These are phyloP conservation scores for Chlamydomonas schloesseri DNA, from an alignment of 139 green algal species.

Conservation along the genomic window DNA sequence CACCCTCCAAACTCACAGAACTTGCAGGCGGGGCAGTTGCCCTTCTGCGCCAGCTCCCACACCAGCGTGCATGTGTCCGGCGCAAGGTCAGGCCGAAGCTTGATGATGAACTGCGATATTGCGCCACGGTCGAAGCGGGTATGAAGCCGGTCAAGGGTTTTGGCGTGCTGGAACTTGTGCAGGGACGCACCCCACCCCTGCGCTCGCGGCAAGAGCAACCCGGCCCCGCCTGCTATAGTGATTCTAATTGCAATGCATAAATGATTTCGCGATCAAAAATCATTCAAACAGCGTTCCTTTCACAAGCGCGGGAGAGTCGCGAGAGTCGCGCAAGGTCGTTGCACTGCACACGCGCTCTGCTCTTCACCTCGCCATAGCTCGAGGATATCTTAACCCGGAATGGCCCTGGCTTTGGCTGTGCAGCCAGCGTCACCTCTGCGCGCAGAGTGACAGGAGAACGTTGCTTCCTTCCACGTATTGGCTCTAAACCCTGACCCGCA, in stretches of 20 bases:
- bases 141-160: not conserved
- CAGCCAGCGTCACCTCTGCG: not conserved
- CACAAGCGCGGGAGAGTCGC: too few relatives aligned
- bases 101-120: constrained; percentile 33
- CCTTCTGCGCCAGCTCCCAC: constrained; percentile 42
- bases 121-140: not conserved
- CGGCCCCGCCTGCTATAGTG: too few relatives aligned
- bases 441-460: not conserved
- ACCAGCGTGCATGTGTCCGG: constrained; percentile 47
- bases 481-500: too few relatives aligned
- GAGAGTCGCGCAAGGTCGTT: too few relatives aligned
- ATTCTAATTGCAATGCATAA: too few relatives aligned
- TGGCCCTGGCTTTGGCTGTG: not conserved
- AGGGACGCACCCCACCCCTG: not conserved
- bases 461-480: too few relatives aligned
- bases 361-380: constrained; percentile 15
- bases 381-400: constrained; percentile 17
- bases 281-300: too few relatives aligned
- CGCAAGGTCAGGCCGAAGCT: constrained; percentile 30
- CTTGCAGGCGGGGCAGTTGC: constrained; percentile 47
- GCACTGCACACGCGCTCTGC: too few relatives aligned
- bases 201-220: not conserved
- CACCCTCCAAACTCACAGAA: constrained; percentile 39
- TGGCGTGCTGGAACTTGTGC: not conserved
- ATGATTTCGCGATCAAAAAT: too few relatives aligned